Conservation (phyloP, 805 yeast genomes). For the Nakazawaea laoshanensis region DNA sequence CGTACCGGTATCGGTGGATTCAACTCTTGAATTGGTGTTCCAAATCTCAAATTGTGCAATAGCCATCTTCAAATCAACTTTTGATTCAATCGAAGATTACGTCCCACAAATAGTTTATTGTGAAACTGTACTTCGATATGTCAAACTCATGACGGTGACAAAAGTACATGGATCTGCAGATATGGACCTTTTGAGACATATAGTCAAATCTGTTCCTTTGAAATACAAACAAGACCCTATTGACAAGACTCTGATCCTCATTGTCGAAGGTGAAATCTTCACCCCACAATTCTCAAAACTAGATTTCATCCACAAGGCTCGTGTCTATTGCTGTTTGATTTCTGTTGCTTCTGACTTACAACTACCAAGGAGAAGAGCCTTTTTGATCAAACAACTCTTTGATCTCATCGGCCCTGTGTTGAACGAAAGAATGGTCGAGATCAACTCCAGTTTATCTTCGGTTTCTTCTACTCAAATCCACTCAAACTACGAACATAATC, state of each 20-base stretch:
- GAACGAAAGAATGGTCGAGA: slow-evolving; percentile 11
- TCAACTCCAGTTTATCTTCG: slow-evolving; percentile 5
- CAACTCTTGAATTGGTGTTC: slow-evolving; percentile 24
- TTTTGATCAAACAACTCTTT: slow-evolving; percentile 60
- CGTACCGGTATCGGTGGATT: slow-evolving; percentile 5
- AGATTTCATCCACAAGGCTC: slow-evolving; percentile 44
- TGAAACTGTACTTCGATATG: slow-evolving; percentile 58
- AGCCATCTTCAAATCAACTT: slow-evolving; percentile 41
- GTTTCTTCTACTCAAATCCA: slow-evolving; percentile 7
- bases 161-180: slow-evolving; percentile 42
- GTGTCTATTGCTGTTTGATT: slow-evolving; percentile 60
- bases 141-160: slow-evolving; percentile 49
- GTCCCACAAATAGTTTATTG: slow-evolving; percentile 78
- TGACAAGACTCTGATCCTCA: slow-evolving; percentile 34
- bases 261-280: slow-evolving; percentile 37
- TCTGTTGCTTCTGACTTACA: slow-evolving; percentile 53
- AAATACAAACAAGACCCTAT: slow-evolving; percentile 1
- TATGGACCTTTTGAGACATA: slow-evolving; percentile 28
- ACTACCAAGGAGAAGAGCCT: slow-evolving; percentile 57
- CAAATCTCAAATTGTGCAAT: slow-evolving; percentile 29
- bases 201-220: slow-evolving; percentile 31
- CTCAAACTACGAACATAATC: slow-evolving; percentile 4
- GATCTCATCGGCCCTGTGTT: slow-evolving; percentile 38
- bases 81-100: slow-evolving; percentile 55
- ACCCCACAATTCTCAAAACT: slow-evolving; percentile 35